Base-by-base conservation (phyloP, 371 early-diverging fungal genomes). In the Haplosporangium sp. region DNA sequence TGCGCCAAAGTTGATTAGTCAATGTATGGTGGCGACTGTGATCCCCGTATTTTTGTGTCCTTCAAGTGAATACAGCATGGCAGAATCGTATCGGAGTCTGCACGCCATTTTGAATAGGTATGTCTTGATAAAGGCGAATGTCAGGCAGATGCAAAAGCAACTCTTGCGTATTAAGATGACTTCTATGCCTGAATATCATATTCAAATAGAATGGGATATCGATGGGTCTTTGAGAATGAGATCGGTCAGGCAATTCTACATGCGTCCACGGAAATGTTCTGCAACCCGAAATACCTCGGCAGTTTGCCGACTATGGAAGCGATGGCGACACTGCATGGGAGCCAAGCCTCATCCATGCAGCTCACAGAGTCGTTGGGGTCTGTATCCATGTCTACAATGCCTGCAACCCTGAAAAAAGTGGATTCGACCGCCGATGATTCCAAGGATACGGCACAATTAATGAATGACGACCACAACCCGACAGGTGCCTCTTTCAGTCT, bases 141-240 rank as follows among this genome's bases (percentile, higher is more conserved):
- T 29, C 29, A 29, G 29, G 29, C 29, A 29, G 29, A 29, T 29
- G 29, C 1, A 29, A 29, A 29, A 4, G 29, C 29, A 29, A 29
- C 29, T 29, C 29, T 29, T 29, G 29, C 29, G 14, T n/a, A 41
- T 16, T 40, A 12, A 21, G 38, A 13, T 21, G 55, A 37, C 38
- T 14, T 5, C 9, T 6, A 14, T 11, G 11, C 13, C 9, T 58
- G 8, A 41, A 11, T 45, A 14, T 18, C 45, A 21, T 23, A 29
- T 2, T 38, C 6, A 12, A 29, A 53, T 45, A 76, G 77, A 57
- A 67, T 76, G 77, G 43, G 56, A 5, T 76, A 76, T 53, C 67
- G 77, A 16, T 76, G 77, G 77, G 71, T 71, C 1, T 42, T 54
- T 20, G 77, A 76, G 38, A 67, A 71, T 29, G 77, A 76, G 23